These are phyloP conservation scores for Salvia hispanica DNA, from an alignment of 257 asterid species.

Conservation along the genomic window DNA sequence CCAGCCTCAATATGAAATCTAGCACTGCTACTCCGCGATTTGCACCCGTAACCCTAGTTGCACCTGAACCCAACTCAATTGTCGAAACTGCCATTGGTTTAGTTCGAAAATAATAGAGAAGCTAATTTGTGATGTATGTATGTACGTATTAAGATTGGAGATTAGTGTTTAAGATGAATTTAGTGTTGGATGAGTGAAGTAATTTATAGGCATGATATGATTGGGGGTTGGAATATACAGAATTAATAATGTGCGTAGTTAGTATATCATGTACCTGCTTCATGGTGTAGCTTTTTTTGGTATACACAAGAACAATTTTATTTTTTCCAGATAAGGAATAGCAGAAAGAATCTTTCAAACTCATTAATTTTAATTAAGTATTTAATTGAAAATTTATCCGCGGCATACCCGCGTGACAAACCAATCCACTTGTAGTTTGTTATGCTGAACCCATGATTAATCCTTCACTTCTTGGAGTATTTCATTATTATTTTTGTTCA, in stretches of 20 bases:
- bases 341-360: background rate
- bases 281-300: slow-evolving; percentile 28
- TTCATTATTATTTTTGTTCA: too few species aligned
- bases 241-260: slow-evolving; percentile 22
- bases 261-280: slow-evolving; percentile 42
- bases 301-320: background rate
- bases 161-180: background rate
- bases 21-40: slow-evolving; percentile 48
- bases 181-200: slow-evolving; percentile 1
- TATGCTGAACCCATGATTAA: background rate
- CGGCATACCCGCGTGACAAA: background rate
- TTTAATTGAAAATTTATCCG: background rate
- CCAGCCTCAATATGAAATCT: slow-evolving; percentile 54
- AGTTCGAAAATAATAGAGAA: background rate
- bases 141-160: background rate
- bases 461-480: too few species aligned
- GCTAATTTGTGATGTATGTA: too few species aligned
- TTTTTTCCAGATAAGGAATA: slow-evolving; percentile 30
- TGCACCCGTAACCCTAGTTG: slow-evolving; percentile 26
- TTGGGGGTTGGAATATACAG: slow-evolving; percentile 1
- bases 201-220: slow-evolving; percentile 32
- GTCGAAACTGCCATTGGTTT: slow-evolving; percentile 27
- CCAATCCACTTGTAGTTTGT: slow-evolving; percentile 17
- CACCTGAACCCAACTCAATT: slow-evolving; percentile 36
- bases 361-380: background rate